phyloP scores from a whole-genome alignment of 202 grass and related monocot genomes.

The Brachypodium distachyon region DNA sequence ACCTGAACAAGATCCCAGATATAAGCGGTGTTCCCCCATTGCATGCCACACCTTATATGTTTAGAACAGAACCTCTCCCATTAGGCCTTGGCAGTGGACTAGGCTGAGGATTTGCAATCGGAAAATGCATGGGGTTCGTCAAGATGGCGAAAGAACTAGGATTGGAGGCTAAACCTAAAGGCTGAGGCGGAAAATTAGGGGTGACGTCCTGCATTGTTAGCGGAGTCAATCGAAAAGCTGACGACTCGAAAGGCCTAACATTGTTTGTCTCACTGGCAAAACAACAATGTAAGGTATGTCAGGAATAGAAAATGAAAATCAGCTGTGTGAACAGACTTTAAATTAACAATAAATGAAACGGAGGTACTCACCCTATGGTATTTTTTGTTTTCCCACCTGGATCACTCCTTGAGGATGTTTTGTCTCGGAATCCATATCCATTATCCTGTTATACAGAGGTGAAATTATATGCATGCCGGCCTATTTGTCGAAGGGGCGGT shows the following conservation, averaged over 20 bases:
- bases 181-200: slow-evolving; percentile 19
- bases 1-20: neutral
- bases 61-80: slow-evolving; percentile 18
- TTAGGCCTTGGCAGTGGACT: slow-evolving; percentile 38
- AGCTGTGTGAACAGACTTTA: no score
- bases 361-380: slow-evolving; percentile 26
- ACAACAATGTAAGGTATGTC: neutral
- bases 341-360: neutral
- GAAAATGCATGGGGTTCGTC: slow-evolving; percentile 18
- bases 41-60: neutral
- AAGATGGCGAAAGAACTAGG: slow-evolving; percentile 5
- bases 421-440: slow-evolving; percentile 28
- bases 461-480: neutral
- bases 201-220: slow-evolving; percentile 20
- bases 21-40: neutral
- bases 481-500: neutral
- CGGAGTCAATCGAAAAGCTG: slow-evolving; percentile 17
- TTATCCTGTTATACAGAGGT: slow-evolving; percentile 39
- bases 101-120: slow-evolving; percentile 25
- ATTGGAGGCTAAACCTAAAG: slow-evolving; percentile 18
- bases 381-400: slow-evolving; percentile 43
- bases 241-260: slow-evolving; percentile 10
- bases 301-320: slow-evolving; percentile 14
- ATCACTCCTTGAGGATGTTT: slow-evolving; percentile 54
- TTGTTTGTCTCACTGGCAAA: slow-evolving; percentile 24